Evolutionary conservation across 2,329 filamentous ascomycete species (phyloP).

Genomic region (Fusarium pininemorale): DNA sequence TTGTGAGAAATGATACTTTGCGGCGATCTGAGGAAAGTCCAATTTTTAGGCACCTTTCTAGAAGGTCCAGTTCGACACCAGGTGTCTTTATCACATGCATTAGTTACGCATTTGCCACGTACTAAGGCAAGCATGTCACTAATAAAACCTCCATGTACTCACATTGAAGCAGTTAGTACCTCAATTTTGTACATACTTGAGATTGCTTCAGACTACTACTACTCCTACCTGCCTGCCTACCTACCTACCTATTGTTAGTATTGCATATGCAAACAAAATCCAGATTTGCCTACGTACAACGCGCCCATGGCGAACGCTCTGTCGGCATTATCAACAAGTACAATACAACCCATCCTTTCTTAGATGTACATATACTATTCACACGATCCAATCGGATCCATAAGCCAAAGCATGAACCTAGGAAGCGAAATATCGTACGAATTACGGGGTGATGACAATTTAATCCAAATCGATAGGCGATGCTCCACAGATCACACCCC

Average conservation of each 20-base stretch:
- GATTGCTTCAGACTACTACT: background rate
- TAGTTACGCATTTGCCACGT: constrained; percentile 1
- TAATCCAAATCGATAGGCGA: background rate
- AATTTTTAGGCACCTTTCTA: background rate
- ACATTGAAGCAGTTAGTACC: background rate
- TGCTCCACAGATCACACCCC: background rate
- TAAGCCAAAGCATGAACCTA: background rate
- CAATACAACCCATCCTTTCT: background rate
- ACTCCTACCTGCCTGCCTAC: no score
- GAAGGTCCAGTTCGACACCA: background rate
- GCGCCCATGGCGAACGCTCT: background rate
- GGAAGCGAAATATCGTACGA: background rate
- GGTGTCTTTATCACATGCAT: constrained; percentile 23
- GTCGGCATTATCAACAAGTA: background rate
- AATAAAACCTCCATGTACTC: background rate
- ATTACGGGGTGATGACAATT: background rate
- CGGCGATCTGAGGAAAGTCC: background rate
- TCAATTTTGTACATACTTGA: background rate
- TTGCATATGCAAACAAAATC: background rate
- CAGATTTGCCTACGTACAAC: background rate
- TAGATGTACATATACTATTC: background rate
- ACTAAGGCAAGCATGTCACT: background rate
- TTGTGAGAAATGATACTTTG: background rate
- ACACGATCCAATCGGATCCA: background rate
- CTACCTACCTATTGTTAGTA: background rate